A percentile compares a stretch with the other conserved stretches of the same genome.
phyloP scores from a whole-genome alignment of 2,329 filamentous ascomycete genomes.

The Sodiomyces alkalinus region DNA sequence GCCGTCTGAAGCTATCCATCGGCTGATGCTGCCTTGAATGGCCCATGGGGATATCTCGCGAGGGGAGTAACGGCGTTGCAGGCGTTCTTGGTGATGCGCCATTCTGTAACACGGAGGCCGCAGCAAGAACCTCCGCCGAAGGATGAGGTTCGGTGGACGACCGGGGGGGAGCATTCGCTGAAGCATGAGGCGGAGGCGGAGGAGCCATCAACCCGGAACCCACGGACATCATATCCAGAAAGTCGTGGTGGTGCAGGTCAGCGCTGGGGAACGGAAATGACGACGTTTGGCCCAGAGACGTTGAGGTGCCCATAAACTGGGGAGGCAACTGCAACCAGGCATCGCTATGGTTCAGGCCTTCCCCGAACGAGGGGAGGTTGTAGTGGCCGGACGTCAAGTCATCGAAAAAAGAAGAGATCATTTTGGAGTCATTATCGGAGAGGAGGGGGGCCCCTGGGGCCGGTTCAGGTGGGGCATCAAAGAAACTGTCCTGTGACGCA shows the following conservation, averaged over 20 bases:
- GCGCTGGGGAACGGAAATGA: slow-evolving; percentile 2
- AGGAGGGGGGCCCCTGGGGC: slow-evolving; percentile 51
- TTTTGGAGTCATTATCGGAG: slow-evolving; percentile 43
- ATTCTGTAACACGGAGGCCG: slow-evolving; percentile 36
- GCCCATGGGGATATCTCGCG: slow-evolving; percentile 20
- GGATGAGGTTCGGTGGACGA: slow-evolving; percentile 8
- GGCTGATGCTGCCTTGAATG: slow-evolving; percentile 25
- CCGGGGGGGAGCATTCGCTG: slow-evolving; percentile 4
- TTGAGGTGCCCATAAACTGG: slow-evolving; percentile 48
- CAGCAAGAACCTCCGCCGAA: slow-evolving; percentile 42
- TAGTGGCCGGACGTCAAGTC: slow-evolving; percentile 35
- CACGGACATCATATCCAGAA: slow-evolving; percentile 14
- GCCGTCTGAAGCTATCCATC: slow-evolving; percentile 25
- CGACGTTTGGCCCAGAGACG: slow-evolving; percentile 37
- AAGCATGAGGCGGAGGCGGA: slow-evolving; percentile 16
- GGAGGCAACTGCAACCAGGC: slow-evolving; percentile 46
- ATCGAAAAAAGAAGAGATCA: slow-evolving; percentile 43
- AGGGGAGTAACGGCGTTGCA: slow-evolving; percentile 2
- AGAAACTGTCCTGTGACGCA: slow-evolving; percentile 26
- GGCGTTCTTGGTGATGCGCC: slow-evolving; percentile 14
- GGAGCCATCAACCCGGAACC: slow-evolving; percentile 20
- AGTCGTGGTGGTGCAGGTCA: slow-evolving; percentile 11
- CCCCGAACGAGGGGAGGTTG: slow-evolving; percentile 32
- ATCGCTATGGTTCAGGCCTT: slow-evolving; percentile 33
- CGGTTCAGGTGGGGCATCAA: slow-evolving; percentile 42